Base-by-base conservation (phyloP, 441 rosid species). In the Syzygium syzygioides region DNA sequence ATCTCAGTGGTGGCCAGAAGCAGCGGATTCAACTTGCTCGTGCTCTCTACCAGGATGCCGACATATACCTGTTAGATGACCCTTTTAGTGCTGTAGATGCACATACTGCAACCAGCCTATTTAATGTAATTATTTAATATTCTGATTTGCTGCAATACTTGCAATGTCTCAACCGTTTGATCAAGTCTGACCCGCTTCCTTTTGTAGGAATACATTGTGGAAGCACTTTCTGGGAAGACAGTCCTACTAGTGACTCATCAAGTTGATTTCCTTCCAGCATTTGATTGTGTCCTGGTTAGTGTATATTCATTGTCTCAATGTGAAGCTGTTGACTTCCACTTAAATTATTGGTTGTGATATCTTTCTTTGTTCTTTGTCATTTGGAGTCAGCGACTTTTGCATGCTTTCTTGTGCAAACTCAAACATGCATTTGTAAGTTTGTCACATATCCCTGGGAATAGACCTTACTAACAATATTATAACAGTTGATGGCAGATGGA, bases 61-160 rank as follows among this genome's bases (percentile, higher is more conserved):
- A 98, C 90, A 94, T 98, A 54, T 98, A 98, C 88, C 97, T 97
- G 86, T 89, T 98, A 92, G 99, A 97, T 88, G 99, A 98, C 94
- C 99, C 99, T 34, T 98, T 98, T 86, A 98, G 99, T 89, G 99
- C 99, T 10, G 98, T 98, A 85, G 99, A 98, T 93, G 99, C 99
- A 45, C 96, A 97, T 68, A 98, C 99, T 66, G 99, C 99, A 85
- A 92, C 98, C 7, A 96, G 95, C 93, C 94, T 98, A 88, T 96
- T 98, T 87, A 94, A 96, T 91, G 99, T 98, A 94, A 92, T 9
- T 37, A 60, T 76, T 86, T 87, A 45, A n/a, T 76, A 32, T 34
- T 41, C 79, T 86, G 56, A 55, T 30, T 50, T 28, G 34, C 6
- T 86, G 85, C 26, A 18, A 85, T 60, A 48, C 32, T 71, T n/a